Base-by-base conservation (phyloP, 2,329 filamentous ascomycete genomes). In the Fusarium burgessii region DNA sequence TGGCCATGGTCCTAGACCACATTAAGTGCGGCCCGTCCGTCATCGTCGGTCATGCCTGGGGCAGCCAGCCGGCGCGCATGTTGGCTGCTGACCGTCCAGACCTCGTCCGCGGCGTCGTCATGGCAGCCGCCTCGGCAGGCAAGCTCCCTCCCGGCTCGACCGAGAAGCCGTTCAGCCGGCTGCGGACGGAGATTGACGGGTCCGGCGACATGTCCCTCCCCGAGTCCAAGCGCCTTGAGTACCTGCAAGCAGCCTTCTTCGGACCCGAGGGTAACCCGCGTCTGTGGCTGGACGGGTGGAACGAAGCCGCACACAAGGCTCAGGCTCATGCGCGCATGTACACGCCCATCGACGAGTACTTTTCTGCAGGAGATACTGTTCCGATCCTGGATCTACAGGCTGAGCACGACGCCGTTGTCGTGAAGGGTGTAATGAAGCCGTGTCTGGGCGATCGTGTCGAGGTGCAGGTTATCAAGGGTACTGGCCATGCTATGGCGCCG, bases 81-180 rank as follows among this genome's bases (percentile, higher is more conserved):
- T 18, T 57, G 18, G 54, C 54, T 9, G 42, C 4, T 5, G 32
- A 57, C n/a, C 42, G 54, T 29, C 54, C 54, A 57, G 54, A 57
- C 7, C 54, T 57, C 9, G 54, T 57, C 11, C 54, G 33, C 10
- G 42, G 54, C 3, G 18, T 57, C 14, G 33, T 47, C 15, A 57
- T 57, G 54, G 54, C 54, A 38, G 54, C 54, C 14, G 42, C 54
- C 18, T 57, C 54, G 2, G 54, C 54, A 10, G 54, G 54, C 18
- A 57, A 57, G 14, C n/a, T 57, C 1, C 54, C 42, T 1, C 54
- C 42, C 2, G 54, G 54, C n/a, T 57, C 54, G 2, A 47, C 18
- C 6, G 54, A 57, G 42, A 38, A 47, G 8, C 54, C 42, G 1
- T 57, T 57, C 32, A 47, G 54, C 6, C 54, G 42, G 8, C 33